These are phyloP conservation scores for Penicillium salamii DNA, from an alignment of 495 filamentous ascomycete genomes.

Conservation along the genomic window DNA sequence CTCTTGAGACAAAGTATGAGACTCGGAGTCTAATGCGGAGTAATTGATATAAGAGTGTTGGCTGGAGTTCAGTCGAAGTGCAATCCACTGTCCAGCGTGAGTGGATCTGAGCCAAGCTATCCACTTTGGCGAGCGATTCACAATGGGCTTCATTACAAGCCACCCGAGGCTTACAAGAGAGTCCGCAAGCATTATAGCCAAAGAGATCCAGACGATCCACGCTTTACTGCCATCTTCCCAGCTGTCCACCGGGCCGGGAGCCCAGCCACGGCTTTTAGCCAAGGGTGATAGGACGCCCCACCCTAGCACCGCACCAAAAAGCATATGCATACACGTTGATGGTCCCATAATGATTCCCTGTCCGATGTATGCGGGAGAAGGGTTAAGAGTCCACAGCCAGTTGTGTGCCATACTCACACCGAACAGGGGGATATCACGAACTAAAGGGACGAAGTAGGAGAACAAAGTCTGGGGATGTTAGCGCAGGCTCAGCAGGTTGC, in stretches of 20 bases:
- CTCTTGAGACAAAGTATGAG: slow-evolving; percentile 5
- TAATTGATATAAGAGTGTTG: slow-evolving; percentile 39
- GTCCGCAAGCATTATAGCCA: slow-evolving; percentile 97
- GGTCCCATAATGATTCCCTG: slow-evolving; percentile 80
- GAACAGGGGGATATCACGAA: slow-evolving; percentile 82
- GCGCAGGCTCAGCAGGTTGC: no score
- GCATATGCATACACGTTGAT: slow-evolving; percentile 91
- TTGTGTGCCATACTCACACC: slow-evolving; percentile 67
- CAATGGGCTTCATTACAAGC: slow-evolving; percentile 63
- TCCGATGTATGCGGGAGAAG: slow-evolving; percentile 89
- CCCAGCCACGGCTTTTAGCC: slow-evolving; percentile 84
- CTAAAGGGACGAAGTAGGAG: slow-evolving; percentile 85
- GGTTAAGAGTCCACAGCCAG: slow-evolving; percentile 97
- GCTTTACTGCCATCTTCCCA: slow-evolving; percentile 93
- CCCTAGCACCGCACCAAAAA: slow-evolving; percentile 83
- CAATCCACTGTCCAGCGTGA: slow-evolving; percentile 25
- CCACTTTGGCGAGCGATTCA: slow-evolving; percentile 40
- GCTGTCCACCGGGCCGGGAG: slow-evolving; percentile 76
- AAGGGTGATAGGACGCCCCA: slow-evolving; percentile 91
- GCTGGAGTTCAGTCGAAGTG: slow-evolving; percentile 14
- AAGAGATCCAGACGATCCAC: slow-evolving; percentile 95
- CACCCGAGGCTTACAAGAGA: slow-evolving; percentile 84
- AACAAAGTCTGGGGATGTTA: slow-evolving; percentile 63
- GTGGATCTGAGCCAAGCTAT: slow-evolving; percentile 27
- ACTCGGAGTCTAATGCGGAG: slow-evolving; percentile 31